Evolutionary conservation across 352 stramenopile species (phyloP).

Genomic region (Phytophthora litchii): DNA sequence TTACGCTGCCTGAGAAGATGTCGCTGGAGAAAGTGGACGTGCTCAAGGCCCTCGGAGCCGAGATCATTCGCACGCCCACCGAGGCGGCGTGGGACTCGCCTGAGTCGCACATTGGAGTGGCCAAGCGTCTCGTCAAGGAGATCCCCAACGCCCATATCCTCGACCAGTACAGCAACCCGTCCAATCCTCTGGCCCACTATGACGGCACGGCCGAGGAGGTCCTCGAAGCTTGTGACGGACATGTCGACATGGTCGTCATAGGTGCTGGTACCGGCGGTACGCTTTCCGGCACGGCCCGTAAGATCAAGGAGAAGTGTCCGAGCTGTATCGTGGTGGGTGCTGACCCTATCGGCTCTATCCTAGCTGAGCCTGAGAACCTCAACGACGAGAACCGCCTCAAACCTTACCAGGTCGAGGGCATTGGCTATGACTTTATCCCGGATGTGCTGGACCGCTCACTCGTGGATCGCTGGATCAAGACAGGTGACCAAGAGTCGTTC

Average conservation of each 20-base stretch:
- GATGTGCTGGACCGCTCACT: slow-evolving; percentile 94
- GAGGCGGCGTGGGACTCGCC: slow-evolving; percentile 96
- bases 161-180: slow-evolving; percentile 97
- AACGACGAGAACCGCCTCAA: slow-evolving; percentile 94
- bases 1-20: slow-evolving; percentile 96
- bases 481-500: slow-evolving; percentile 93
- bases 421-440: slow-evolving; percentile 98
- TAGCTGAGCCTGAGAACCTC: slow-evolving; percentile 91
- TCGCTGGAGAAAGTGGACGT: slow-evolving; percentile 97
- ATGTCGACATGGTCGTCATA: slow-evolving; percentile 96
- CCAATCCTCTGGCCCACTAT: slow-evolving; percentile 96
- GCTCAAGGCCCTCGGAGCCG: slow-evolving; percentile 94
- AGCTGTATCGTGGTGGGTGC: slow-evolving; percentile 87
- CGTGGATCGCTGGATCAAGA: slow-evolving; percentile 96
- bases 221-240: slow-evolving; percentile 90
- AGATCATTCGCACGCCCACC: slow-evolving; percentile 97
- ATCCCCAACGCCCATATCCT: slow-evolving; percentile 96
- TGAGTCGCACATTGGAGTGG: slow-evolving; percentile 95
- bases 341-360: slow-evolving; percentile 93
- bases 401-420: slow-evolving; percentile 95
- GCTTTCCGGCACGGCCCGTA: slow-evolving; percentile 92
- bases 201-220: slow-evolving; percentile 97
- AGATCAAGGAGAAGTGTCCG: slow-evolving; percentile 94
- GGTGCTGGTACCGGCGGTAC: slow-evolving; percentile 96
- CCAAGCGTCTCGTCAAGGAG: slow-evolving; percentile 92